phyloP scores from a whole-genome alignment of 176 grass and related monocot species.

The Oryza nivara region DNA sequence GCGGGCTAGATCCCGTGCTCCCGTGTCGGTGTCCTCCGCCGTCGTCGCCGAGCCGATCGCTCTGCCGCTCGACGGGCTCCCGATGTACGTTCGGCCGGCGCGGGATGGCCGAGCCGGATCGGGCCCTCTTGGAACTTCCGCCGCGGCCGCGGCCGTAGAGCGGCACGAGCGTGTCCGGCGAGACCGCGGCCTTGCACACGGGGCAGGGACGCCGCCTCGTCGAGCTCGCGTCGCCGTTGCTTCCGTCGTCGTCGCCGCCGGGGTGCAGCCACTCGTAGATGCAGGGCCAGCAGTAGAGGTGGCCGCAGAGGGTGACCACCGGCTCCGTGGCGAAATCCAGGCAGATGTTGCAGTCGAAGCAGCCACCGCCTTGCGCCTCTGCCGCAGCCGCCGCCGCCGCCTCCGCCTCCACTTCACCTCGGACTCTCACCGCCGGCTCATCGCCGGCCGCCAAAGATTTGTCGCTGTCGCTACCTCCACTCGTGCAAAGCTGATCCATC shows the following conservation, averaged over 20 bases:
- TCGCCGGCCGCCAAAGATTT: neutral
- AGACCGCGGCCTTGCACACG: constrained; percentile 75
- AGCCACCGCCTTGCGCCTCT: constrained; percentile 25
- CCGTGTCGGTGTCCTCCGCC: neutral
- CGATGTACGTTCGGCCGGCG: constrained; percentile 46
- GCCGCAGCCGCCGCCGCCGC: neutral
- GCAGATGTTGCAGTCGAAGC: constrained; percentile 98
- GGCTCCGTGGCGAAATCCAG: constrained; percentile 78
- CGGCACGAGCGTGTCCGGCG: constrained; percentile 62
- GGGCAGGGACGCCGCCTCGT: constrained; percentile 55
- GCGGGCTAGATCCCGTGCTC: neutral
- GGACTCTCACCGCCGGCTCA: constrained; percentile 24
- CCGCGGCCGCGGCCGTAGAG: constrained; percentile 81
- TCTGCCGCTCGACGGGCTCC: constrained; percentile 22
- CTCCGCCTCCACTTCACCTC: constrained; percentile 15
- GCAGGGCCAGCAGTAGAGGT: constrained; percentile 98
- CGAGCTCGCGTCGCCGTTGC: neutral
- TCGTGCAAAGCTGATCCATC: constrained; percentile 31
- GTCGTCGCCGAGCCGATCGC: neutral
- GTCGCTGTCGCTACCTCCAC: neutral
- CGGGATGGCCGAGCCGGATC: constrained; percentile 36
- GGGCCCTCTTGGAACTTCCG: constrained; percentile 29
- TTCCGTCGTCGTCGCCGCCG: constrained; percentile 14
- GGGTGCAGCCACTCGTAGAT: constrained; percentile 92
- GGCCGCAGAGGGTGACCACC: constrained; percentile 90